phyloP scores from a whole-genome alignment of 2,329 filamentous ascomycete species.

The Pezizomycotina sp. region DNA sequence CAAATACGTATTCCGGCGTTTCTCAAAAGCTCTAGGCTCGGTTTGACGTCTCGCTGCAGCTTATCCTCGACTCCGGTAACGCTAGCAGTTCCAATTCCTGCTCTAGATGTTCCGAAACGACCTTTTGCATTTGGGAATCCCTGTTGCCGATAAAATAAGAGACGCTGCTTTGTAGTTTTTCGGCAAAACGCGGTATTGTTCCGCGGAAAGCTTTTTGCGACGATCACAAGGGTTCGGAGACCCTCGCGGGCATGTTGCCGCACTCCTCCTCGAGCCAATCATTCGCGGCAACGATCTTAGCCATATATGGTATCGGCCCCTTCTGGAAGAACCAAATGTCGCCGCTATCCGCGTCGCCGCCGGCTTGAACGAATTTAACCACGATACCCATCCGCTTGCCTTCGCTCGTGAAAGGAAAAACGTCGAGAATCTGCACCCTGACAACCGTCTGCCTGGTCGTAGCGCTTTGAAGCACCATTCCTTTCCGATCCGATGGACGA shows the following conservation, averaged over 20 bases:
- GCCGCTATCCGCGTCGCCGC: conserved; percentile 38
- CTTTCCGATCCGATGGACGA: conserved; percentile 76
- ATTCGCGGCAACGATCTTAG: conserved; percentile 82
- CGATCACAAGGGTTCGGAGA: conserved; percentile 80
- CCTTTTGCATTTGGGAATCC: conserved; percentile 63
- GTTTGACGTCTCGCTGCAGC: conserved; percentile 86
- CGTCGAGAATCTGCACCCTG: conserved; percentile 71
- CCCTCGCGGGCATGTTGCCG: conserved; percentile 99
- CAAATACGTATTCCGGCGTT: conserved; percentile 98
- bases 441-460: conserved; percentile 60
- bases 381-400: conserved; percentile 97
- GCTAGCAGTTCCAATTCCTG: conserved; percentile 75
- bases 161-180: conserved; percentile 57
- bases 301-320: conserved; percentile 95
- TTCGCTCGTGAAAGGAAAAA: conserved; percentile 95
- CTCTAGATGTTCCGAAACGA: conserved; percentile 69
- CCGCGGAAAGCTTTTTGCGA: conserved; percentile 63
- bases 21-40: conserved; percentile 79
- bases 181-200: conserved; percentile 70
- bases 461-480: conserved; percentile 64
- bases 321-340: conserved; percentile 99
- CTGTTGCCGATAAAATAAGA: conserved; percentile 56
- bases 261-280: conserved; percentile 99
- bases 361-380: conserved; percentile 53
- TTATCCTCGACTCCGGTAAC: conserved; percentile 97